phyloP scores from a whole-genome alignment of 495 filamentous ascomycete genomes.

The Penicillium nucicola region DNA sequence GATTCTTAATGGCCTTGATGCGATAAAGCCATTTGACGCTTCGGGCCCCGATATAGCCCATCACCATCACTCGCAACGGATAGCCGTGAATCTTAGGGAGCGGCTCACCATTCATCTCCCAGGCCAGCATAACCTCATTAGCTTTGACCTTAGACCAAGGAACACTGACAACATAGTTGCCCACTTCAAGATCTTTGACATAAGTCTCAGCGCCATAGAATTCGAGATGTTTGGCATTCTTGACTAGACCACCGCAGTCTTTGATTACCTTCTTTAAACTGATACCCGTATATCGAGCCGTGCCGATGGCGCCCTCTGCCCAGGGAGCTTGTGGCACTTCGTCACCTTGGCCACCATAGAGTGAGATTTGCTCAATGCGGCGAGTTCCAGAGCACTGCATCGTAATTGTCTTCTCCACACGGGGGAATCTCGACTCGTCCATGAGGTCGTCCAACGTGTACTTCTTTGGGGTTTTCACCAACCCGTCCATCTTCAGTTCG shows the following conservation, averaged over 20 bases:
- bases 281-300: constrained; percentile 59
- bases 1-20: constrained; percentile 36
- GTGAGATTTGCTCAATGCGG: constrained; percentile 61
- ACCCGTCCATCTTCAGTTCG: constrained; percentile 50
- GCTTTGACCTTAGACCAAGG: constrained; percentile 63
- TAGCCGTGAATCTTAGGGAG: constrained; percentile 65
- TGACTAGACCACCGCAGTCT: constrained; percentile 56
- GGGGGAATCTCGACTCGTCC: constrained; percentile 54
- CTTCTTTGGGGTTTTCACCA: constrained; percentile 52
- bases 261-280: constrained; percentile 66
- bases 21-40: constrained; percentile 45
- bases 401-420: constrained; percentile 51
- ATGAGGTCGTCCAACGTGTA: constrained; percentile 55
- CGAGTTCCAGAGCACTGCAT: constrained; percentile 70
- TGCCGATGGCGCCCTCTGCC: constrained; percentile 66
- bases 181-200: constrained; percentile 58
- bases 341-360: constrained; percentile 64
- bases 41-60: constrained; percentile 55
- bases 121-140: constrained; percentile 65
- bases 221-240: constrained; percentile 57
- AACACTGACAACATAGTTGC: constrained; percentile 62
- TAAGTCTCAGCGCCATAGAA: constrained; percentile 66
- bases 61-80: constrained; percentile 58
- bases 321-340: constrained; percentile 67
- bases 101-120: constrained; percentile 68